Evolutionary conservation across 192 early-diverging fungal genomes (phyloP).

Genomic region (Phlyctochytrium bullatum): DNA sequence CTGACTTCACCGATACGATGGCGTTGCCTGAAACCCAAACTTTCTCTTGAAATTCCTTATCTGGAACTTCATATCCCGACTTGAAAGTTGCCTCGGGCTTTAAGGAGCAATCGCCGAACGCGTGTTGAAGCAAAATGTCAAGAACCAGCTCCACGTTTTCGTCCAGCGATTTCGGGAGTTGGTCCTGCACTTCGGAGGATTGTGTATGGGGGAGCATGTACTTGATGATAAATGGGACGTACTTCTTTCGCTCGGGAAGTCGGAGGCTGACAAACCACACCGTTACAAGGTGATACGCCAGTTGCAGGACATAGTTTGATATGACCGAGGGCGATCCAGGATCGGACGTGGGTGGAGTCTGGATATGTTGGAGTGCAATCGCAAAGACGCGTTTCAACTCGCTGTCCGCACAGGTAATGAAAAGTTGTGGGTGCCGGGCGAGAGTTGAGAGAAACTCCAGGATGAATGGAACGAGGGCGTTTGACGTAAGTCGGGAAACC

Average conservation of each 20-base stretch:
- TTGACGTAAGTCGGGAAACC: slow-evolving; percentile 79
- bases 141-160: slow-evolving; percentile 90
- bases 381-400: slow-evolving; percentile 89
- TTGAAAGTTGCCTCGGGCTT: slow-evolving; percentile 41
- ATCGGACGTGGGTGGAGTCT: slow-evolving; percentile 18
- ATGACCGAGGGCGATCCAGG: background rate
- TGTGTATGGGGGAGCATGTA: slow-evolving; percentile 19
- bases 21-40: slow-evolving; percentile 87
- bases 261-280: slow-evolving; percentile 84
- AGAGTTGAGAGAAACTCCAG: slow-evolving; percentile 90
- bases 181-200: background rate
- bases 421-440: slow-evolving; percentile 73
- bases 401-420: slow-evolving; percentile 72
- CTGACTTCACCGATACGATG: slow-evolving; percentile 73
- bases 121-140: slow-evolving; percentile 89
- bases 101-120: slow-evolving; percentile 68
- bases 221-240: slow-evolving; percentile 78
- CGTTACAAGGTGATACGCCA: slow-evolving; percentile 91
- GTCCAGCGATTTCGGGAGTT: slow-evolving; percentile 53
- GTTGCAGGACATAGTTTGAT: slow-evolving; percentile 67
- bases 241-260: slow-evolving; percentile 70
- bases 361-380: slow-evolving; percentile 86
- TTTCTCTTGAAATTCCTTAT: slow-evolving; percentile 43
- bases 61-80: slow-evolving; percentile 13
- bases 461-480: slow-evolving; percentile 76